Conservation (phyloP, 2,329 filamentous ascomycete genomes). For the Nemania diffusa region DNA sequence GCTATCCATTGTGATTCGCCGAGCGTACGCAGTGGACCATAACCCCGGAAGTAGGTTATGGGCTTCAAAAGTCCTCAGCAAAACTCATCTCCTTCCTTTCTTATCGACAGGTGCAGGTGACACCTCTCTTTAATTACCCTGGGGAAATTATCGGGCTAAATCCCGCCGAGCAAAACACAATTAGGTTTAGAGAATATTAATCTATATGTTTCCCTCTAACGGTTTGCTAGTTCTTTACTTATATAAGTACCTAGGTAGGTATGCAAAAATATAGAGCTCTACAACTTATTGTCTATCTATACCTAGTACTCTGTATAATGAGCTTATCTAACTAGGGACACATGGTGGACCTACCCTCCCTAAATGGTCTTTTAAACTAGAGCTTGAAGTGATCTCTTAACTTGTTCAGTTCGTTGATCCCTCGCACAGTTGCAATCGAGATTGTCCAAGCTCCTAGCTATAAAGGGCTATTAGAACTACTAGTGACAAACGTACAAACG, state of each 20-base stretch:
- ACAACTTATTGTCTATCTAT: neutral
- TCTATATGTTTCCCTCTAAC: neutral
- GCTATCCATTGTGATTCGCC: conserved; percentile 20
- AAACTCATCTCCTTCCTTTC: conserved; percentile 17
- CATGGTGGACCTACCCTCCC: too few species aligned
- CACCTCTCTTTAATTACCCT: conserved; percentile 17
- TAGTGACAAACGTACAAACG: too few species aligned
- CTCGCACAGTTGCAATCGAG: neutral
- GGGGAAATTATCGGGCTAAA: conserved; percentile 15
- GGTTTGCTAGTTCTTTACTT: neutral
- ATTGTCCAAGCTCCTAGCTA: neutral
- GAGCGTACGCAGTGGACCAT: conserved; percentile 13
- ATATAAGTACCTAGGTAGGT: neutral
- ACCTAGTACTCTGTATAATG: neutral
- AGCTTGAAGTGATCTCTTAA: neutral
- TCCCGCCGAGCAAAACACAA: conserved; percentile 6
- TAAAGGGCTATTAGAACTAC: too few species aligned
- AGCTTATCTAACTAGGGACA: neutral
- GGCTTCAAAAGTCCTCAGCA: conserved; percentile 3
- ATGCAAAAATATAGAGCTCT: neutral
- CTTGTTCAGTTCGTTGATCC: neutral
- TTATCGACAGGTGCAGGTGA: conserved; percentile 10
- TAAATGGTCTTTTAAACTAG: neutral
- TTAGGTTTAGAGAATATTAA: neutral
- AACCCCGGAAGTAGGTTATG: neutral